These are phyloP conservation scores for Paspalum vaginatum DNA, from an alignment of 176 grass and related monocot genomes.

Conservation along the genomic window DNA sequence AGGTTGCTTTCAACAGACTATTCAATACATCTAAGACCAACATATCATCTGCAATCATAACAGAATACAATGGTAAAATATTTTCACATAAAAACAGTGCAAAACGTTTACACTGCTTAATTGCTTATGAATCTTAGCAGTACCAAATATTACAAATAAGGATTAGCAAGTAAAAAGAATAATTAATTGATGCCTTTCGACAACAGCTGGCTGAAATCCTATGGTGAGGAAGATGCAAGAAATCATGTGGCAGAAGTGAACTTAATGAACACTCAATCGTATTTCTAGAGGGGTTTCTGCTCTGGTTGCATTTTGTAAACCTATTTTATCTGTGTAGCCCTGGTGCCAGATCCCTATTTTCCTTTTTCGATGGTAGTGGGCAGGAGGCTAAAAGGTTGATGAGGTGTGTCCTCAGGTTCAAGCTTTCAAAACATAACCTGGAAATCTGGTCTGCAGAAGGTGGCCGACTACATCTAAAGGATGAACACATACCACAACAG, in stretches of 20 bases:
- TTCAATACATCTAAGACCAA: slow-evolving; percentile 61
- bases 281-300: slow-evolving; percentile 4
- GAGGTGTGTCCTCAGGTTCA: neutral
- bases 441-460: slow-evolving; percentile 9
- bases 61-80: neutral
- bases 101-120: neutral
- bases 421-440: neutral
- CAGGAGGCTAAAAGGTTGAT: neutral
- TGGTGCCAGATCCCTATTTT: slow-evolving; percentile 1
- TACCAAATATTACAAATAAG: slow-evolving; percentile 21
- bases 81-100: neutral
- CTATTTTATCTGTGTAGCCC: neutral
- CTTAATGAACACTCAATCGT: slow-evolving; percentile 12
- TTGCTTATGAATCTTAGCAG: neutral
- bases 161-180: neutral
- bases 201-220: slow-evolving; percentile 6
- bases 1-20: slow-evolving; percentile 50
- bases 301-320: slow-evolving; percentile 6
- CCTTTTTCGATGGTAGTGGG: neutral
- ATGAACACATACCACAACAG: neutral
- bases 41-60: slow-evolving; percentile 58
- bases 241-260: slow-evolving; percentile 24
- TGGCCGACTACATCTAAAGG: neutral
- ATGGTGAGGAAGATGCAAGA: slow-evolving; percentile 8
- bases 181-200: neutral